Conservation (phyloP, 495 filamentous ascomycete genomes). For the Penicillium macrosclerotiorum region DNA sequence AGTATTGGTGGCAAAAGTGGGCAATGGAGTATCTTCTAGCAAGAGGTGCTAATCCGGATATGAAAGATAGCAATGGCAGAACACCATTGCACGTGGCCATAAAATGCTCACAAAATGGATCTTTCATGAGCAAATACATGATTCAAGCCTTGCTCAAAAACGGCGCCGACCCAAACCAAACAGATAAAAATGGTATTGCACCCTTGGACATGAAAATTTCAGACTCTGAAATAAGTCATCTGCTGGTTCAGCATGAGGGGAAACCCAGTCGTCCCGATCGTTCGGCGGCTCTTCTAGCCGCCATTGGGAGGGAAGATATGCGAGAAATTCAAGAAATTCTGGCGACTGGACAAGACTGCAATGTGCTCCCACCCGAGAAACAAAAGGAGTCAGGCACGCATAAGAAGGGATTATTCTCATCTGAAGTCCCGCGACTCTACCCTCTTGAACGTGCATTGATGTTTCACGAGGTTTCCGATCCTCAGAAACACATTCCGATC, state of each 20-base stretch:
- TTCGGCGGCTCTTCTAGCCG: neutral
- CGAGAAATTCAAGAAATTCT: neutral
- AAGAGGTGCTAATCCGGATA: constrained; percentile 1
- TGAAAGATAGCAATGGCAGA: neutral
- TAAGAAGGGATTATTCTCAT: no score
- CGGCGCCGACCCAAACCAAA: constrained; percentile 4
- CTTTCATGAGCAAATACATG: constrained; percentile 5
- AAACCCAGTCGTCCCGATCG: constrained; percentile 3
- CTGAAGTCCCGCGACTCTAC: no score
- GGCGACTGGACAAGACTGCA: constrained; percentile 2
- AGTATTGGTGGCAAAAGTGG: constrained; percentile 7
- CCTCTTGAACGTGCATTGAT: no score
- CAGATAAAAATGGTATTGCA: neutral
- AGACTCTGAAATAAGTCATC: constrained; percentile 1
- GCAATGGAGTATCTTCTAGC: constrained; percentile 2
- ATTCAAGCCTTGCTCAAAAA: constrained; percentile 2
- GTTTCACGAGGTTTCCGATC: no score
- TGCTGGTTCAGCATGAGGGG: constrained; percentile 18
- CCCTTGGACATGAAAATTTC: constrained; percentile 2
- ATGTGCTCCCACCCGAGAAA: no score
- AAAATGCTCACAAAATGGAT: neutral
- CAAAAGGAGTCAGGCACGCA: no score
- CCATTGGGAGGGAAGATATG: neutral
- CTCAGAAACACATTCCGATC: neutral
- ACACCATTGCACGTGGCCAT: constrained; percentile 2